A percentile compares a stretch with the other conserved stretches of the same genome.
Evolutionary conservation across 345 rosid species (phyloP).

Genomic region (Alliaria petiolata): DNA sequence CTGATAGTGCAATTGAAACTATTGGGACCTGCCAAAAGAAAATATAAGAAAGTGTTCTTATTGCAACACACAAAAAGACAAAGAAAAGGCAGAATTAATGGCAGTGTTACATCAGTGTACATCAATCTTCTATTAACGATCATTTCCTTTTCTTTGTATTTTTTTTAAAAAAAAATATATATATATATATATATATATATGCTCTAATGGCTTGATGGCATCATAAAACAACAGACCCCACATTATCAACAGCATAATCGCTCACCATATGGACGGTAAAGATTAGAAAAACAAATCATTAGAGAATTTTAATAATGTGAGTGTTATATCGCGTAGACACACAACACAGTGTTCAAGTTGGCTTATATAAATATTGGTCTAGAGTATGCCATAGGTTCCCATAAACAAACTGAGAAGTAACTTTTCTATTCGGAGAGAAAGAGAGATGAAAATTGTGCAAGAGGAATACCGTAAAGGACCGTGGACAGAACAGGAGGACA

Average conservation of each 20-base stretch:
- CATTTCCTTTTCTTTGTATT: neutral
- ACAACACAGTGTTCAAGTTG: slow-evolving; percentile 21
- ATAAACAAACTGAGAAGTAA: slow-evolving; percentile 25
- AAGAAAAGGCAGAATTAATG: slow-evolving; percentile 28
- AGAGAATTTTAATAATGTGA: slow-evolving; percentile 35
- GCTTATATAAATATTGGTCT: slow-evolving; percentile 46
- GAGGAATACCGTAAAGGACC: slow-evolving; percentile 85
- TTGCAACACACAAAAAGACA: slow-evolving; percentile 20
- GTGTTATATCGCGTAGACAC: slow-evolving; percentile 34
- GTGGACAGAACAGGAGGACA: slow-evolving; percentile 96
- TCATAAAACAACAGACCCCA: slow-evolving; percentile 40
- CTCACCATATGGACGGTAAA: slow-evolving; percentile 50
- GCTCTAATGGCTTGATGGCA: slow-evolving; percentile 59
- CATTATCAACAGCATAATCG: slow-evolving; percentile 41
- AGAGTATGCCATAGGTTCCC: slow-evolving; percentile 24
- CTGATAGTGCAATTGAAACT: slow-evolving; percentile 3
- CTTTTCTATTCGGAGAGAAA: slow-evolving; percentile 9
- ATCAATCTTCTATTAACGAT: slow-evolving; percentile 12
- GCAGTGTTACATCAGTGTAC: slow-evolving; percentile 31
- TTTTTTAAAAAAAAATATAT: no score
- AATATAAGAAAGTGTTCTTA: slow-evolving; percentile 33
- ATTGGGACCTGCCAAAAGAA: slow-evolving; percentile 9
- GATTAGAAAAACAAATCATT: slow-evolving; percentile 33
- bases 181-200: slow-evolving; percentile 27
- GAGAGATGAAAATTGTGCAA: slow-evolving; percentile 55